phyloP scores from a whole-genome alignment of 2,329 filamentous ascomycete genomes.

The Raffaelea ambrosiae region DNA sequence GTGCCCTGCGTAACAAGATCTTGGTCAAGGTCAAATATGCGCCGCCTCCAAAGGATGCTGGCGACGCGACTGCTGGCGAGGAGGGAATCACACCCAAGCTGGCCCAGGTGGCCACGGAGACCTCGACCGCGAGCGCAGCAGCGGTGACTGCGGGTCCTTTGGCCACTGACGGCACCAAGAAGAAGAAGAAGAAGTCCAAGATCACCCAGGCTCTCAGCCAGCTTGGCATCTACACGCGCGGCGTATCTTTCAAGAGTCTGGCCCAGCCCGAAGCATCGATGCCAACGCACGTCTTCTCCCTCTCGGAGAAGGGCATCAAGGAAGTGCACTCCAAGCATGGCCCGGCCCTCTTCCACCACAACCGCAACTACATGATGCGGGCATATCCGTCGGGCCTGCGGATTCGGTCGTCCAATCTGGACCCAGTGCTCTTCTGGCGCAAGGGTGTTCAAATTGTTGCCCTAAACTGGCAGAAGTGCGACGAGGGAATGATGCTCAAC shows the following conservation, averaged over 20 bases:
- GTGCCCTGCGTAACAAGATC: slow-evolving; percentile 66
- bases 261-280: slow-evolving; percentile 60
- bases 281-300: slow-evolving; percentile 61
- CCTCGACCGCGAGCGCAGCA: slow-evolving; percentile 7
- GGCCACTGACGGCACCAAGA: slow-evolving; percentile 26
- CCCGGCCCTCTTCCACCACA: slow-evolving; percentile 64
- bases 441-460: slow-evolving; percentile 86
- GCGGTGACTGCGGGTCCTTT: slow-evolving; percentile 25
- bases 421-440: slow-evolving; percentile 78
- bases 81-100: slow-evolving; percentile 1
- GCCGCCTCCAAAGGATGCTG: slow-evolving; percentile 11
- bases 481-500: slow-evolving; percentile 94
- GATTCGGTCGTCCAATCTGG: slow-evolving; percentile 77
- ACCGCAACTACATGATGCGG: slow-evolving; percentile 73
- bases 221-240: slow-evolving; percentile 75
- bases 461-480: slow-evolving; percentile 86
- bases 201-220: slow-evolving; percentile 67
- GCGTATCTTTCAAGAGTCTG: slow-evolving; percentile 73
- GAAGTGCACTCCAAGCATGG: slow-evolving; percentile 44
- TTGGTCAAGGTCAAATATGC: slow-evolving; percentile 73
- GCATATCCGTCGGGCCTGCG: slow-evolving; percentile 79
- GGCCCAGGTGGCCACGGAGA: slow-evolving; percentile 2
- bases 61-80: neutral
- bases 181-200: slow-evolving; percentile 40
- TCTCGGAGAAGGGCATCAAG: slow-evolving; percentile 57